Conservation (phyloP, 1,284 basidiomycete species). For the Ceratobasidium sp. region DNA sequence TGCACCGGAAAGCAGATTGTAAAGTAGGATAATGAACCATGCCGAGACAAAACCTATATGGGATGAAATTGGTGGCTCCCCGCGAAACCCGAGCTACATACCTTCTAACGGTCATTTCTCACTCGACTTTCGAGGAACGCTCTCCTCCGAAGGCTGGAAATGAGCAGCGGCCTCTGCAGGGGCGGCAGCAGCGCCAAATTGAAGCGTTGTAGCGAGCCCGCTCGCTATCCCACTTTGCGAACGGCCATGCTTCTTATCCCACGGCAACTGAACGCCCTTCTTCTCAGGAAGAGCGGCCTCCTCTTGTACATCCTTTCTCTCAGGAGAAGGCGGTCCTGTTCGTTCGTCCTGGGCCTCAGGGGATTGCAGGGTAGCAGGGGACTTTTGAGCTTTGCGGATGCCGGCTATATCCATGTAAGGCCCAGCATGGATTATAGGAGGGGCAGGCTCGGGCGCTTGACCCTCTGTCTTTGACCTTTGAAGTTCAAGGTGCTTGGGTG, state of each 20-base stretch:
- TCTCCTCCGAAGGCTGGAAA: conserved; percentile 2
- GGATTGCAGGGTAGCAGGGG: neutral
- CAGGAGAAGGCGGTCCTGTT: neutral
- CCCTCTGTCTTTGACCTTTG: conserved; percentile 2
- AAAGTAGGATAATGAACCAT: neutral
- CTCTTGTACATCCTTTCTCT: neutral
- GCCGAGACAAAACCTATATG: neutral
- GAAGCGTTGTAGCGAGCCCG: conserved; percentile 32
- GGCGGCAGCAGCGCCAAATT: conserved; percentile 29
- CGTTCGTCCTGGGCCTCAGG: neutral
- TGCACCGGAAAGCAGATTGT: neutral
- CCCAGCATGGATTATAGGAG: conserved; percentile 31
- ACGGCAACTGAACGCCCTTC: conserved; percentile 12
- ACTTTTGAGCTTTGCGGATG: conserved; percentile 4
- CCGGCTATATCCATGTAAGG: conserved; percentile 38
- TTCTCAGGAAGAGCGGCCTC: neutral
- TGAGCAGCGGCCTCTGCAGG: conserved; percentile 9
- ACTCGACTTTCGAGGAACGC: neutral
- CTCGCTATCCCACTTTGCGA: conserved; percentile 36
- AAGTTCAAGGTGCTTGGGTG: conserved; percentile 27
- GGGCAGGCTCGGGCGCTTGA: conserved; percentile 11
- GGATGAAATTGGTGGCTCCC: neutral
- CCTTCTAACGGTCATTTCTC: neutral
- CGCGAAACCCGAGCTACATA: neutral
- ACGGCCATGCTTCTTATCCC: conserved; percentile 27